Evolutionary conservation across 345 rosid genomes (phyloP).

Genomic region (Brassica rapa): DNA sequence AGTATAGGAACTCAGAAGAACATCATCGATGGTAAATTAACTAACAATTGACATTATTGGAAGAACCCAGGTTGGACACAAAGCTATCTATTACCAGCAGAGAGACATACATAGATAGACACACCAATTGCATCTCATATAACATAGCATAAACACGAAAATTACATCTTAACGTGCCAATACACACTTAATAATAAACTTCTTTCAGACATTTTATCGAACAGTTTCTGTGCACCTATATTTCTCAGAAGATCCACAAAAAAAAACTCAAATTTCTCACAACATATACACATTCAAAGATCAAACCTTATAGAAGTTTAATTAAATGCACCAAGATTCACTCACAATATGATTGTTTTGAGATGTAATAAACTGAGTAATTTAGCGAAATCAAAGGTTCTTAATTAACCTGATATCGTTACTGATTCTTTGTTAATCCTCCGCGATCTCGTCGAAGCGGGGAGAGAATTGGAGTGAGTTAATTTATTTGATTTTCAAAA

Average conservation of each 20-base stretch:
- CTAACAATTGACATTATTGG: too few relatives aligned
- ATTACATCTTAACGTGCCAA: neutral
- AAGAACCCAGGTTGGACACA: too few relatives aligned
- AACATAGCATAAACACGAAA: neutral
- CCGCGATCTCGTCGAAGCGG: neutral
- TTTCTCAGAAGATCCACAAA: neutral
- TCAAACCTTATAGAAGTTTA: neutral
- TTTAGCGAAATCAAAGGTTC: neutral
- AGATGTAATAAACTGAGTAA: neutral
- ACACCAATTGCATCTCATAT: neutral
- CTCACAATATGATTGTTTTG: neutral
- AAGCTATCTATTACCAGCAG: neutral
- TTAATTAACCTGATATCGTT: neutral
- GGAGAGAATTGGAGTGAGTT: neutral
- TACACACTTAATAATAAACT: neutral
- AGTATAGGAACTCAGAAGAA: too few relatives aligned
- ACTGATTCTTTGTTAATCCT: neutral
- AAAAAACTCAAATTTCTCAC: neutral
- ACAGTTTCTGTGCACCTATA: neutral
- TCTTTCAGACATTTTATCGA: neutral
- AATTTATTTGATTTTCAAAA: neutral
- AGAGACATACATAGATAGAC: neutral
- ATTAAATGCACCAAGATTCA: neutral
- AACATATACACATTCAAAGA: neutral
- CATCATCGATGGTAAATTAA: too few relatives aligned